Percentiles rank a stretch among this genome's conserved stretches.
These are phyloP conservation scores for Coniochaeta sp. DNA, from an alignment of 2,329 filamentous ascomycete genomes.

Conservation along the genomic window DNA sequence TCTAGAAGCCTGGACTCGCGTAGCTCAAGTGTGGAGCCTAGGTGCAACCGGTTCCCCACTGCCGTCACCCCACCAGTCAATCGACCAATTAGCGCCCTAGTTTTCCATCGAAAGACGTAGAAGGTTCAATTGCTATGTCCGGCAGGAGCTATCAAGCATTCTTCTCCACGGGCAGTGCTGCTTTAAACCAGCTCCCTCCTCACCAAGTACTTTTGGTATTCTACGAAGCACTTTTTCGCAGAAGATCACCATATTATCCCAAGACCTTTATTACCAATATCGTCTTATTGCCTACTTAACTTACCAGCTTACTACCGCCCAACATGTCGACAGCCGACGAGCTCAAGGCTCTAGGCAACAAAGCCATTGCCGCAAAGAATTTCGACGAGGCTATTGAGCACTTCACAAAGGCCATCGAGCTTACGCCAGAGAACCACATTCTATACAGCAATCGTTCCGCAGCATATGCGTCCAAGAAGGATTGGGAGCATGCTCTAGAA, in stretches of 20 bases:
- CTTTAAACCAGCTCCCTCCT: not conserved
- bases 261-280: not conserved
- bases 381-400: conserved; percentile 91
- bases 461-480: conserved; percentile 77
- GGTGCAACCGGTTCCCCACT: not conserved
- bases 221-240: not conserved
- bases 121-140: not conserved
- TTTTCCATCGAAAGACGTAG: not conserved
- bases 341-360: conserved; percentile 97
- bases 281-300: not conserved
- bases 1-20: too few relatives aligned
- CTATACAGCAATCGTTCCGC: conserved; percentile 96
- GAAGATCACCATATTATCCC: not conserved
- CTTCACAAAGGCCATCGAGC: conserved; percentile 85
- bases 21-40: too few relatives aligned
- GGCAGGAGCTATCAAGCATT: not conserved
- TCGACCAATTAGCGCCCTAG: not conserved
- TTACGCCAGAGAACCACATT: conserved; percentile 88
- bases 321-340: conserved; percentile 58
- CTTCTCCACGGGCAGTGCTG: not conserved
- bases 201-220: not conserved
- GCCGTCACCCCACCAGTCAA: not conserved
- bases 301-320: not conserved
- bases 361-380: conserved; percentile 96
- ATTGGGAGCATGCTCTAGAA: conserved; percentile 75